Conservation (phyloP, 768 basidiomycete genomes). For the Coprinellus micaceus region DNA sequence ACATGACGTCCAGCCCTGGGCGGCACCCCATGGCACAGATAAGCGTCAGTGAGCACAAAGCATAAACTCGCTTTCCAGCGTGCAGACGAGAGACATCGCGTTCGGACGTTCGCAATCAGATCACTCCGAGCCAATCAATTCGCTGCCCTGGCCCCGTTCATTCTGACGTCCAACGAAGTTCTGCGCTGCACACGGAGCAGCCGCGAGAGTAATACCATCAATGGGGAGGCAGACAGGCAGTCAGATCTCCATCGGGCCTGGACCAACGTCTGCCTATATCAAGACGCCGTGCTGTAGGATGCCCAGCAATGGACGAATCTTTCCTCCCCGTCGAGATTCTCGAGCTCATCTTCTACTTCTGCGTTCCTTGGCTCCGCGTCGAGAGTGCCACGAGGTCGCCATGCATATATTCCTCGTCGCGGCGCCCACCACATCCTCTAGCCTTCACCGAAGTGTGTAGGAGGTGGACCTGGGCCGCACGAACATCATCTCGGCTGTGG, state of each 20-base stretch:
- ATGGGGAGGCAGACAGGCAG: neutral
- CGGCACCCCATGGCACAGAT: too few relatives aligned
- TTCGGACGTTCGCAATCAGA: neutral
- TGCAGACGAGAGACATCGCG: neutral
- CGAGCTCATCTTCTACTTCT: conserved; percentile 35
- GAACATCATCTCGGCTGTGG: conserved; percentile 37
- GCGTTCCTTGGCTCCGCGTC: conserved; percentile 33
- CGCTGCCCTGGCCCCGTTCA: neutral
- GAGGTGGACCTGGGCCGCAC: conserved; percentile 32
- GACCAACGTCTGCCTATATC: neutral
- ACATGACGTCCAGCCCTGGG: too few relatives aligned
- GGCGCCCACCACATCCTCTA: conserved; percentile 27
- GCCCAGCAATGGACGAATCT: conserved; percentile 19
- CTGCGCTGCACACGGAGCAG: conserved; percentile 1
- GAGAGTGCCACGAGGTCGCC: neutral
- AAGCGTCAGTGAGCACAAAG: neutral
- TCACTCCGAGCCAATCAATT: neutral
- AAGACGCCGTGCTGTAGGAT: neutral
- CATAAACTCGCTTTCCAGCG: neutral
- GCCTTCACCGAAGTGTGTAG: conserved; percentile 42
- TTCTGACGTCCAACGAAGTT: neutral
- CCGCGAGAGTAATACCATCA: conserved; percentile 1
- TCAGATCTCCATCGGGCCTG: neutral
- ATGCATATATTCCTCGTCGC: neutral
- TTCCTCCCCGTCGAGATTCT: conserved; percentile 39